phyloP scores from a whole-genome alignment of 208 protist species.

The Strigomonas oncopelti region DNA sequence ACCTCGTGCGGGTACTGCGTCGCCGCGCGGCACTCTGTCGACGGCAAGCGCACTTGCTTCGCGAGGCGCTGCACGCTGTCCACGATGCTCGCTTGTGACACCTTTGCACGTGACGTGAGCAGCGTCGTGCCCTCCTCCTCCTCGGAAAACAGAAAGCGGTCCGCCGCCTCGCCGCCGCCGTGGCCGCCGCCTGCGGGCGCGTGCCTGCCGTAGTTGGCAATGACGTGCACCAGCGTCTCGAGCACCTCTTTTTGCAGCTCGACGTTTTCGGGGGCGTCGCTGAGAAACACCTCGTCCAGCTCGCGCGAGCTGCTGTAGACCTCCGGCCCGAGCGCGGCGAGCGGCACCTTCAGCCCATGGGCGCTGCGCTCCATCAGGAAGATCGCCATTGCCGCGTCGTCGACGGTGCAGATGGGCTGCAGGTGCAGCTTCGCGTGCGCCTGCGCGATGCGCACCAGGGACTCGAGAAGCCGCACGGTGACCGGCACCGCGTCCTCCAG shows the following conservation, averaged over 20 bases:
- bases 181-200: constrained; percentile 4
- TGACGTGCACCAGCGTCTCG: constrained; percentile 47
- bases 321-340: constrained; percentile 47
- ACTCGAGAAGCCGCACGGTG: constrained; percentile 95
- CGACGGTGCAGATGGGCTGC: constrained; percentile 59
- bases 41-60: background rate
- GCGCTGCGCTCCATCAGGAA: constrained; percentile 86
- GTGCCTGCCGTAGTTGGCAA: constrained; percentile 38
- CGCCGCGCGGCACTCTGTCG: background rate
- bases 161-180: constrained; percentile 4
- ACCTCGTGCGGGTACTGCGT: background rate
- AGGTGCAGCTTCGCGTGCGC: constrained; percentile 94
- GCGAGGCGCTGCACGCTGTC: background rate
- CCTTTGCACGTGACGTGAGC: background rate
- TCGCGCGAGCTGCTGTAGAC: constrained; percentile 73
- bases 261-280: constrained; percentile 25
- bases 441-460: constrained; percentile 91
- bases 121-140: constrained; percentile 5
- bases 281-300: constrained; percentile 74
- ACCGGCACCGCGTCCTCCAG: constrained; percentile 89
- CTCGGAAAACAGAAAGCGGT: background rate
- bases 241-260: constrained; percentile 51
- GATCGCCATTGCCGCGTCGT: constrained; percentile 85
- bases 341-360: constrained; percentile 76
- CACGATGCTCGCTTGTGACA: background rate